Evolutionary conservation across 1,284 basidiomycete genomes (phyloP), one percentile per base, ranked within the genome.

Genomic region (Coniophora puteana): DNA sequence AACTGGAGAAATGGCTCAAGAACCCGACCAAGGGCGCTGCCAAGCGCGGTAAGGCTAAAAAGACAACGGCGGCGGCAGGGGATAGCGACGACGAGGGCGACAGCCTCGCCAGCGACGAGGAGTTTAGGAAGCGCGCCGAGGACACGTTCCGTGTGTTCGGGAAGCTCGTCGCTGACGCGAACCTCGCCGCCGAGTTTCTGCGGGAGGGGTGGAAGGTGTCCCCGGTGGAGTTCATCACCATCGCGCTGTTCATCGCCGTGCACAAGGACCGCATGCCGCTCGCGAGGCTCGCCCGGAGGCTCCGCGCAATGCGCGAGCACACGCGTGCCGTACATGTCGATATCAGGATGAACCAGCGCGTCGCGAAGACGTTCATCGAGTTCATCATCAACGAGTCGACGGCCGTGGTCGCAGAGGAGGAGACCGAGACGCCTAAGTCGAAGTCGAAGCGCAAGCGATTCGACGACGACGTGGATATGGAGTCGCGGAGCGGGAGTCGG

Each of bases 201-300:
- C 54, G 48, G 48, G 55, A 42, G 47, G 62, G 44, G 51, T 69
- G 43, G 58, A 61, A 38, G 29, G 67, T 84, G 4, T 68, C 80
- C 1, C 83, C 83, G 0, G 65, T 83, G 28, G 83, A 87, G 54
- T 75, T 86, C 45, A 66, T 82, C 24, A 61, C 68, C 48, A 72
- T 76, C 36, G 62, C 63, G 8, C 45, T 83, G 1, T 58, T 85
- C 21, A 69, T 85, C 13, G 67, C 68, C 8, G 59, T 64, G 7
- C 56, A 71, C 41, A 69, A 65, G 47, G 57, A 62, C 18, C 52
- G 47, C 11, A 45, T 73, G 43, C 57, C 62, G 0, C 40, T 63
- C 44, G 45, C 47, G 0, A 66, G 70, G 50, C 49, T 85, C 23
- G 65, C 70, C 1, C 51, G 54, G 21, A 68, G 66, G 0, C 69